phyloP scores from a whole-genome alignment of 176 grass and related monocot species.

The Paspalum notatum region DNA sequence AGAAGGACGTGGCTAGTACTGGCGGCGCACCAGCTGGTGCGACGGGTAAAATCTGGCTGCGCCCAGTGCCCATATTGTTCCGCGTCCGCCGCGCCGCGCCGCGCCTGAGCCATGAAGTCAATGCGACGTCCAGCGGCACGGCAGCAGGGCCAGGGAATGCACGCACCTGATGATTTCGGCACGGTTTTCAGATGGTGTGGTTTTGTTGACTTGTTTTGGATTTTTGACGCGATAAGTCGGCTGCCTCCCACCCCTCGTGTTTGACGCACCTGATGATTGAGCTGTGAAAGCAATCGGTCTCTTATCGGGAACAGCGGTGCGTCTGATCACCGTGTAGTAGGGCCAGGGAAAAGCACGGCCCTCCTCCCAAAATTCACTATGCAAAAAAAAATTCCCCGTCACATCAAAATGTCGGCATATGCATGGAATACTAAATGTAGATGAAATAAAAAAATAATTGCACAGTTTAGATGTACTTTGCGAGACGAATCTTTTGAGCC shows the following conservation, averaged over 20 bases:
- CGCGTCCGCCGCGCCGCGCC: neutral
- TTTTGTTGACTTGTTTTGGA: neutral
- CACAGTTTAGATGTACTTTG: too few species aligned
- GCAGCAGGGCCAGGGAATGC: neutral
- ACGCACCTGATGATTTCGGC: neutral
- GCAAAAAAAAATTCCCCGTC: too few species aligned
- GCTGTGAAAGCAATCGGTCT: neutral
- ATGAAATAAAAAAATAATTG: too few species aligned
- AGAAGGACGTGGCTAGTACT: neutral
- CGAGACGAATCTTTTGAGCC: too few species aligned
- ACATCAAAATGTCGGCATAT: too few species aligned
- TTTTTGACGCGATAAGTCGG: conserved; percentile 9
- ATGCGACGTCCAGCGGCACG: neutral
- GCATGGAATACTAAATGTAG: too few species aligned
- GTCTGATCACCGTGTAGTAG: neutral
- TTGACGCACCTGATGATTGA: neutral
- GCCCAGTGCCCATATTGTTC: too few species aligned
- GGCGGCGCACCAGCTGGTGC: neutral
- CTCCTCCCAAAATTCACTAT: too few species aligned
- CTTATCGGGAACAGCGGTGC: neutral
- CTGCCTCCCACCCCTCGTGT: neutral
- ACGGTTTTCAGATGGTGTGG: neutral
- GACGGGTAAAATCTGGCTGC: neutral
- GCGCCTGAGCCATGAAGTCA: neutral
- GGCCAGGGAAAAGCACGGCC: neutral